Base-by-base conservation (phyloP, 805 yeast species). In the Hanseniaspora osmophila region DNA sequence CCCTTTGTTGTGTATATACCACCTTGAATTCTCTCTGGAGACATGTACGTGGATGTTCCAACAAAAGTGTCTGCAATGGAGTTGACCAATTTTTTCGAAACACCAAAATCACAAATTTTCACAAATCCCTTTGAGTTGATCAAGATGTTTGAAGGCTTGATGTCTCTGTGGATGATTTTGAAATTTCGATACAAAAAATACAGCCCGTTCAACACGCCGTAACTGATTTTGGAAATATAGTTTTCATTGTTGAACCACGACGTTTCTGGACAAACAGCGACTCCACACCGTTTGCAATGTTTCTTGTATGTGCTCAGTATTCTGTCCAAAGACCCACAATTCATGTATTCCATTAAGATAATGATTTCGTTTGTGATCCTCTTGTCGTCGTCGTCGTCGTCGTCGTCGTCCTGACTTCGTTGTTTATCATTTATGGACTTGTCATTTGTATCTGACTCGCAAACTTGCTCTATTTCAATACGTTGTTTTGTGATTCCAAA, bases 51-150 rank as follows among this genome's bases (percentile, higher is more conserved):
- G 1, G 96, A 86, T 0, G 99, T 92, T 1, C 99, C 99, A 10
- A 92, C 97, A 68, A 92, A 92, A 0, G 98, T 92, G 56, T 92
- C 96, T 0, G 96, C 98, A 48, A 92, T 74, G 1, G 98, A 92
- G 62, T 90, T 87, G 47, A 85, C 84, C 44, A 92, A 70, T 58
- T 87, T 95, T 49, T 96, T 78, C 30, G 88, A 78, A 6, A 92
- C 99, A 18, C 99, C 99, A 66, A 92, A 92, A 63, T 92, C 99
- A 64, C 97, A 88, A 19, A 92, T 70, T 61, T 88, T 92, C 53
- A 92, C 78, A 51, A 80, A 82, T 22, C 98, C 98, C 51, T 70
- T 74, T 37, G 87, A 81, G 49, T 85, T 87, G 64, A 92, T 75
- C 43, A 92, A 68, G 9, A 92, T 95, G 62, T 92, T 92, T 6